Percentiles rank a stretch among this genome's conserved stretches.
phyloP scores from a whole-genome alignment of 2,329 filamentous ascomycete species.

The Talaromyces marneffei region DNA sequence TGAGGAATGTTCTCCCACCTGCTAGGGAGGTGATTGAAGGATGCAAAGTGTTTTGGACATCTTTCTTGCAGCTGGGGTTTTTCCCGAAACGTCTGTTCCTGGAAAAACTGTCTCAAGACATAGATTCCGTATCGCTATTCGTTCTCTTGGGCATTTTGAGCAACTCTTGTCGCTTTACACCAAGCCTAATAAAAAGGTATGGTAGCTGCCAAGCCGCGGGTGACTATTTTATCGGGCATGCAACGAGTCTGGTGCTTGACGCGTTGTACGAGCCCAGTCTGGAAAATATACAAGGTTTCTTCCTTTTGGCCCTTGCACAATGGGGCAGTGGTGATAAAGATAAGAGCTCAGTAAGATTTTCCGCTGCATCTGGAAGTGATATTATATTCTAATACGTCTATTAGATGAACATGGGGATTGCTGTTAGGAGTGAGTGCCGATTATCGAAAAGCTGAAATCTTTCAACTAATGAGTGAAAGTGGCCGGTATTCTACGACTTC shows the following conservation, averaged over 20 bases:
- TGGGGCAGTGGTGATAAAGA: background rate
- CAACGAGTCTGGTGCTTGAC: background rate
- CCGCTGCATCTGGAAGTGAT: background rate
- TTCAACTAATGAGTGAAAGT: background rate
- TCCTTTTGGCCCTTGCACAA: background rate
- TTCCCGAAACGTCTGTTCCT: background rate
- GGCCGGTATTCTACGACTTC: background rate
- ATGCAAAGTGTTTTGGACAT: background rate
- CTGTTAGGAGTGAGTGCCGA: background rate
- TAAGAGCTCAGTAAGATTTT: background rate
- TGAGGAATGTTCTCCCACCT: background rate
- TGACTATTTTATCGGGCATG: background rate
- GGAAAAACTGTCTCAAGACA: background rate
- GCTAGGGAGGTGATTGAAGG: background rate
- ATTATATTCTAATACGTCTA: background rate
- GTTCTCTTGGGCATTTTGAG: background rate
- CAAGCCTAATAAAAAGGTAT: background rate
- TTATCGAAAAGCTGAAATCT: background rate
- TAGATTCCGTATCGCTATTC: background rate
- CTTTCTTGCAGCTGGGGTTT: background rate
- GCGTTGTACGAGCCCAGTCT: background rate
- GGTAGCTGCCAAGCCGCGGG: background rate
- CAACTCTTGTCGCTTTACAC: constrained; percentile 1
- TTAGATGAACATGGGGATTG: background rate
- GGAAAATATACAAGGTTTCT: background rate